A percentile compares a stretch with the other conserved stretches of the same genome.
These are phyloP conservation scores for Dendryphion nanum DNA, from an alignment of 2,329 filamentous ascomycete genomes.

Conservation along the genomic window DNA sequence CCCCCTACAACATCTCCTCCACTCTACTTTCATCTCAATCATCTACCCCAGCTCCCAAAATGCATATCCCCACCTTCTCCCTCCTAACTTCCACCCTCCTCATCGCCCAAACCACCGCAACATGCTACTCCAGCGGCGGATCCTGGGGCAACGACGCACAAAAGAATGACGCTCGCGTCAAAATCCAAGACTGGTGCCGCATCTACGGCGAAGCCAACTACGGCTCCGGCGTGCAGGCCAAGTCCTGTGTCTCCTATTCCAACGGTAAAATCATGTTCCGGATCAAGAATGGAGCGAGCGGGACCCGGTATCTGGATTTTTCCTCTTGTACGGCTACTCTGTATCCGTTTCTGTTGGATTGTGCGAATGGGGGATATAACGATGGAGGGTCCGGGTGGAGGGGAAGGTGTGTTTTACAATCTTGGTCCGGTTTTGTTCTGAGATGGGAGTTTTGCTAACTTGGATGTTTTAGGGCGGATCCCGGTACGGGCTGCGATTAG, in stretches of 20 bases:
- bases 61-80: not conserved
- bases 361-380: no score
- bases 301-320: not conserved
- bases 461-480: no score
- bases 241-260: conserved; percentile 1
- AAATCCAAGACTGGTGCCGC: not conserved
- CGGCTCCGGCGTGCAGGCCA: not conserved
- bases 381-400: no score
- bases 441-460: no score
- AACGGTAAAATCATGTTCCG: not conserved
- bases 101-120: not conserved
- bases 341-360: no score
- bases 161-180: not conserved
- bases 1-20: no score
- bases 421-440: no score
- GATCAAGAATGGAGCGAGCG: not conserved
- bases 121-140: not conserved
- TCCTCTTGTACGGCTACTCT: no score
- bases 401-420: no score
- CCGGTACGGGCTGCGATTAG: no score
- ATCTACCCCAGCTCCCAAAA: no score
- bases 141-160: not conserved
- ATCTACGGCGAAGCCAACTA: not conserved
- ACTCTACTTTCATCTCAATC: no score
- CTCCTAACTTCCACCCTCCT: not conserved